These are phyloP conservation scores for Teratosphaeria pseudoeucalypti DNA, from an alignment of 2,329 filamentous ascomycete genomes.

Conservation along the genomic window DNA sequence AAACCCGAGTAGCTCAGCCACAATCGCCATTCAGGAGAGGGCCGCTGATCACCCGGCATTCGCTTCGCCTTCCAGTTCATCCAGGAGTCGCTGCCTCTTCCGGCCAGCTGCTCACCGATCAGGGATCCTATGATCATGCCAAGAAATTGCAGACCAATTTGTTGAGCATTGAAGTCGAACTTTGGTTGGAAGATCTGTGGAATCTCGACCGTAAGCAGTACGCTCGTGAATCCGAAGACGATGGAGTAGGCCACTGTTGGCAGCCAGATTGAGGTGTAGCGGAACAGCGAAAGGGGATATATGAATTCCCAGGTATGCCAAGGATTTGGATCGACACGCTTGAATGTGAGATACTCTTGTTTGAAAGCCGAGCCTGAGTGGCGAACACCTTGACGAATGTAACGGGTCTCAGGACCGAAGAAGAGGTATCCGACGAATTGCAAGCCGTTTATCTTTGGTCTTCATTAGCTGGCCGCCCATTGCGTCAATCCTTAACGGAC, in stretches of 20 bases:
- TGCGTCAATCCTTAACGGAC: neutral
- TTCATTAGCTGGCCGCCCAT: neutral
- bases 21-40: conserved; percentile 43
- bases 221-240: conserved; percentile 45
- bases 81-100: conserved; percentile 44
- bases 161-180: conserved; percentile 47
- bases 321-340: conserved; percentile 44
- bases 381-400: conserved; percentile 32
- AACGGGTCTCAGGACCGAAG: conserved; percentile 46
- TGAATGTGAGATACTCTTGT: conserved; percentile 34
- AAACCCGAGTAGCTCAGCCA: conserved; percentile 49
- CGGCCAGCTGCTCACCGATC: conserved; percentile 49
- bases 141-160: conserved; percentile 49
- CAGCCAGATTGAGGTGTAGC: conserved; percentile 39
- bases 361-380: conserved; percentile 33
- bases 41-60: conserved; percentile 15
- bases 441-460: conserved; percentile 41
- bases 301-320: conserved; percentile 42
- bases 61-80: conserved; percentile 34
- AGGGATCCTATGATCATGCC: conserved; percentile 47
- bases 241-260: conserved; percentile 46
- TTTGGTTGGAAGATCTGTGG: conserved; percentile 47
- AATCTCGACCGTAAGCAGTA: conserved; percentile 48
- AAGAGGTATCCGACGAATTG: conserved; percentile 49
- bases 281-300: conserved; percentile 38